A percentile compares a stretch with the other conserved stretches of the same genome.
Conservation (phyloP, 169 alveolate genomes). For the Theileria annulata region DNA sequence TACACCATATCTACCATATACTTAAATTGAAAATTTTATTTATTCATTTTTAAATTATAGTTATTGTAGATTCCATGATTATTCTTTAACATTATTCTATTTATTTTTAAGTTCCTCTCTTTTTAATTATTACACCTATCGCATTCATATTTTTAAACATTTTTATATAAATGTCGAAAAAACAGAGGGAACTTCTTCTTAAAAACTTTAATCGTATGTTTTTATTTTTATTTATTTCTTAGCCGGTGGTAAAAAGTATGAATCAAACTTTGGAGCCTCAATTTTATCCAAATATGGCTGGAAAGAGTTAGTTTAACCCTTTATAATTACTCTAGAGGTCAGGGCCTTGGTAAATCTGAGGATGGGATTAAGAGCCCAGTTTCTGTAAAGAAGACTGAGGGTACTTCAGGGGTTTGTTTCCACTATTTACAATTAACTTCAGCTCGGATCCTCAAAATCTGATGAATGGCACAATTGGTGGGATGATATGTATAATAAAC, state of each 20-base stretch:
- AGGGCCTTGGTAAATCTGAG: slow-evolving; percentile 55
- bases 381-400: slow-evolving; percentile 14
- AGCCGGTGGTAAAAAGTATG: not conserved
- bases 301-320: slow-evolving; percentile 42
- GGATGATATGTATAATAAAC: slow-evolving; percentile 60
- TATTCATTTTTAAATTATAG: not conserved
- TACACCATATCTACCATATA: slow-evolving; percentile 1
- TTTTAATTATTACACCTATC: not conserved
- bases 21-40: not conserved
- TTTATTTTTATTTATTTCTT: not conserved
- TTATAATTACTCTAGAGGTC: slow-evolving; percentile 24
- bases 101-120: not conserved
- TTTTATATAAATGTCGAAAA: slow-evolving; percentile 26
- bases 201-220: not conserved
- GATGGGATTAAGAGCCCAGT: slow-evolving; percentile 58
- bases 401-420: slow-evolving; percentile 47
- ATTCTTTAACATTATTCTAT: not conserved
- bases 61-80: not conserved
- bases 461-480: slow-evolving; percentile 68
- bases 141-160: not conserved
- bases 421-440: not conserved
- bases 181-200: slow-evolving; percentile 22
- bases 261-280: slow-evolving; percentile 55
- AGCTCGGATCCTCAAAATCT: slow-evolving; percentile 42
- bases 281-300: slow-evolving; percentile 62